Base-by-base conservation (phyloP, 2,329 filamentous ascomycete species). In the Ophiostoma quercus region DNA sequence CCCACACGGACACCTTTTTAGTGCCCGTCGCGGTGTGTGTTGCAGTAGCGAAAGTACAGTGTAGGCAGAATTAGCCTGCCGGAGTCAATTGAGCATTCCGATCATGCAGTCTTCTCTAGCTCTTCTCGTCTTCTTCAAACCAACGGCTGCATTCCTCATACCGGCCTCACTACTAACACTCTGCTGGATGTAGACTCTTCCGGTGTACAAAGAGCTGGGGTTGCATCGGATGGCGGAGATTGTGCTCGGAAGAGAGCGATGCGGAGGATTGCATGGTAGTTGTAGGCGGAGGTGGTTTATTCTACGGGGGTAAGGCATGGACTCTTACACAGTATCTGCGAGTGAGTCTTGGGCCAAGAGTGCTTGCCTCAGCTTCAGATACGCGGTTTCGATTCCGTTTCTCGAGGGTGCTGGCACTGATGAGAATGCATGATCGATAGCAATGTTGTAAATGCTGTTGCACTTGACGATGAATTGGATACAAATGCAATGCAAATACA, bases 221-320 rank as follows among this genome's bases (percentile, higher is more conserved):
- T 57, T 25, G 51, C 51, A 57, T 57, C 51, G 51, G 51, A 57
- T 25, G 9, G 51, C 51, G 51, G 51, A 54, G 51, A 25, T 25
- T 57, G 47, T 51, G 51, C 19, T 57, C 51, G 51, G 51, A 57
- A 57, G 51, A 57, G 22, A 57, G 51, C 51, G 22, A 57, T 57
- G 51, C 51, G 22, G 51, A 57, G 51, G n/a, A 29, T 57, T 25
- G n/a, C 22, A 25, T n/a, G n/a, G 43, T 47, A 19, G 16, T 47
- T 47, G 43, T 47, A 47, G 43, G 43, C 43, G 43, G 43, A 19
- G 43, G 43, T 47, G 43, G 43, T 47, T 4, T 43, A 19, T 7
- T 47, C 16, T 19, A 47, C 43, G 43, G 43, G 43, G 43, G 6
- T 47, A 47, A 47, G 11, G 39, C 39, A 41, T 14, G 11, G 11